A percentile compares a stretch with the other conserved stretches of the same genome.
phyloP scores from a whole-genome alignment of 169 alveolate species.

The Haemoproteus tartakovskyi region DNA sequence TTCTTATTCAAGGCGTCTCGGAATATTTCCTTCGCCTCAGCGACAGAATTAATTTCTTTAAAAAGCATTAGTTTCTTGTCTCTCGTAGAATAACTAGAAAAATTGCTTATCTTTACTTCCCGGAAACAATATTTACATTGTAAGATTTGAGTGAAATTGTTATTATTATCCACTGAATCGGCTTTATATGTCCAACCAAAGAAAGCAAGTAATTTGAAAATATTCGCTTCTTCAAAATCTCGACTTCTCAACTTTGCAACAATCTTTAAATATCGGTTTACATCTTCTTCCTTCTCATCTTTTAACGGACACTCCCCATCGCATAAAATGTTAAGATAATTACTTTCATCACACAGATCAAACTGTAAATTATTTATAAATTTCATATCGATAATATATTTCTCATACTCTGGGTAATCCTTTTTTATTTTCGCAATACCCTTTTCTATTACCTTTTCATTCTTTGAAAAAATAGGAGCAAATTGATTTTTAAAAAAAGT shows the following conservation, averaged over 20 bases:
- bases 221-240: conserved; percentile 9
- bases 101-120: conserved; percentile 19
- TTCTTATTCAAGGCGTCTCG: not conserved
- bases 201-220: conserved; percentile 19
- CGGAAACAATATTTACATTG: conserved; percentile 47
- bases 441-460: conserved; percentile 16
- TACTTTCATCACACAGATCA: conserved; percentile 3
- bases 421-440: conserved; percentile 5
- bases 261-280: conserved; percentile 36
- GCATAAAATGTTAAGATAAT: conserved; percentile 23
- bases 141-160: not conserved
- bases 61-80: conserved; percentile 6
- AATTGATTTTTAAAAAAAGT: conserved; percentile 23
- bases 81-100: conserved; percentile 11
- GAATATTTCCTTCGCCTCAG: not conserved
- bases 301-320: not conserved
- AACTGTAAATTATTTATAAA: conserved; percentile 17
- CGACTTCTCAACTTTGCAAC: conserved; percentile 4
- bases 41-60: not conserved
- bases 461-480: conserved; percentile 19
- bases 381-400: conserved; percentile 7
- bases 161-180: not conserved
- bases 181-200: conserved; percentile 44
- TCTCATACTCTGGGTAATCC: conserved; percentile 2
- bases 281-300: conserved; percentile 10